Evolutionary conservation across 1,284 basidiomycete genomes (phyloP), one percentile per base, ranked within the genome.

Genomic region (Vanrija pseudolonga): DNA sequence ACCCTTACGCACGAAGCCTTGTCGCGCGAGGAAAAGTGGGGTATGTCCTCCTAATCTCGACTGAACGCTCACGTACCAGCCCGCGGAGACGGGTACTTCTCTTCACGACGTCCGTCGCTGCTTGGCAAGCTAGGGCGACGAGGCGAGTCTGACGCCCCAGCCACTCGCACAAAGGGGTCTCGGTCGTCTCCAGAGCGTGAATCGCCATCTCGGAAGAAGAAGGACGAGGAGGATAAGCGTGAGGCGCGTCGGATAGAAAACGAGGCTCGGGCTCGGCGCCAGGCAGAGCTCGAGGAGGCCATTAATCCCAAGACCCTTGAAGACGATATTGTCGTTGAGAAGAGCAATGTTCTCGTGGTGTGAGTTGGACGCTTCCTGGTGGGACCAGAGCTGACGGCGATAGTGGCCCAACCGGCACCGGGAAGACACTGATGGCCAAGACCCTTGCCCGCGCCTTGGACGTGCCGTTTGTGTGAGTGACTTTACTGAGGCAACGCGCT

Each of bases 291-390:
- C 43, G 55, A 54, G 38, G 54, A 45, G 20, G 54, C 37, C 24
- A 56, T 58, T 38, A 52, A 58, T 40, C 45, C 3, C 51, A 53
- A 14, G 58, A 60, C 19, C 39, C 49, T 11, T 4, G 32, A 32
- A 12, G 32, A 32, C 19, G 60, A 62, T 36, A 69, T 74, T 2
- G 61, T 63, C 26, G 89, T 93, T 54, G 92, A 95, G 79, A 96
- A 96, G 81, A 93, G 89, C 68, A 95, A 96, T 69, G 89, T 95
- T 2, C 78, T 94, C 47, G 85, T 94, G 60, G 82, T 95, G 90
- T 89, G 72, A 53, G 85, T 38, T 11, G 9, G 32, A 32, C 2
- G 32, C 11, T 4, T 12, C 19, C 8, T 3, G 20, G 11, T 6
- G 15, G 6, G 2, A 15, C 4, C 14, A 19, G 5, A 41, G 47